These are phyloP conservation scores for Candolleomyces aberdarensis DNA, from an alignment of 768 basidiomycete species.

Conservation along the genomic window DNA sequence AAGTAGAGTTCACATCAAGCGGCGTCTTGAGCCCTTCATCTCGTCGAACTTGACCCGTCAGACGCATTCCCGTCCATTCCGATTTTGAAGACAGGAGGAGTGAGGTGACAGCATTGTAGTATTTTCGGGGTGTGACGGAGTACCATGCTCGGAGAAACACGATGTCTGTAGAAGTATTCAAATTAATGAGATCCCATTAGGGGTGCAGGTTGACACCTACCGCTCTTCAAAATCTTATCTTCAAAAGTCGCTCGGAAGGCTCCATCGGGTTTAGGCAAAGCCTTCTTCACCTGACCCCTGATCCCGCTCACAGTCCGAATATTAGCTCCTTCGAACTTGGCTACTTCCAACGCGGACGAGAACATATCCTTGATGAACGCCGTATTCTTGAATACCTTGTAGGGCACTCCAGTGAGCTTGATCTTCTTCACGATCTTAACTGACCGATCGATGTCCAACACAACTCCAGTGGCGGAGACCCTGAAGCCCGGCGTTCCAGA, in stretches of 20 bases:
- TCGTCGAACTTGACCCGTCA: slow-evolving; percentile 90
- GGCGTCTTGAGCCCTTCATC: slow-evolving; percentile 85
- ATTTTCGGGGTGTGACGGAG: slow-evolving; percentile 89
- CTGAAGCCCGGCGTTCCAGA: slow-evolving; percentile 75
- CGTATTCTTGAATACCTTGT: slow-evolving; percentile 99
- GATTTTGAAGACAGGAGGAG: slow-evolving; percentile 79
- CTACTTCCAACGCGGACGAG: slow-evolving; percentile 86
- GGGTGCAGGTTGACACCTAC: slow-evolving; percentile 43
- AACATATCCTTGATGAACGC: slow-evolving; percentile 99
- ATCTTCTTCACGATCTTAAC: slow-evolving; percentile 97
- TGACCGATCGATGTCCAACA: slow-evolving; percentile 89
- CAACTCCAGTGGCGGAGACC: slow-evolving; percentile 90
- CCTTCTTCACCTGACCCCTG: slow-evolving; percentile 96
- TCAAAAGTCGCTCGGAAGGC: slow-evolving; percentile 97
- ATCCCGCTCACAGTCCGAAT: slow-evolving; percentile 94
- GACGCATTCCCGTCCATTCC: slow-evolving; percentile 92
- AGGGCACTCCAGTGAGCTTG: slow-evolving; percentile 92
- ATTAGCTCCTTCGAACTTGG: slow-evolving; percentile 98
- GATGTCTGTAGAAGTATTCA: slow-evolving; percentile 57
- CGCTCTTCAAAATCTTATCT: slow-evolving; percentile 95
- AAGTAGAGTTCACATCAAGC: slow-evolving; percentile 76
- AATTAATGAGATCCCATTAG: neutral
- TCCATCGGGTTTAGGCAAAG: slow-evolving; percentile 91
- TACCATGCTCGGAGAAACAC: slow-evolving; percentile 97
- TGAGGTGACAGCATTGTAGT: slow-evolving; percentile 95